Conservation (phyloP, 768 basidiomycete genomes). For the Leccinum variicolor region DNA sequence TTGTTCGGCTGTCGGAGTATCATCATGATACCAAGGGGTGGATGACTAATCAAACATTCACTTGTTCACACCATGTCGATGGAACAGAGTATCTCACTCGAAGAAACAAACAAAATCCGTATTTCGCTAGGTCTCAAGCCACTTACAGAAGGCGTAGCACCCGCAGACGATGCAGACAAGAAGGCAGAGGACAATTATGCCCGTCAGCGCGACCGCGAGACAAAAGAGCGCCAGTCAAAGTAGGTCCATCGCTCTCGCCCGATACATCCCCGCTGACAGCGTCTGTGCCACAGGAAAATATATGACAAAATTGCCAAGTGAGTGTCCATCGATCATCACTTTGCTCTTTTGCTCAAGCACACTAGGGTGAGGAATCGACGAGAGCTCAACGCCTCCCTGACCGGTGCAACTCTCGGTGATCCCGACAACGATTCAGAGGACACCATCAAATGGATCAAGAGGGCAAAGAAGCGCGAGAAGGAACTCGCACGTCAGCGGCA, state of each 20-base stretch:
- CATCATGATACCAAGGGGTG: too few relatives aligned
- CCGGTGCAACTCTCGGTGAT: slow-evolving; percentile 90
- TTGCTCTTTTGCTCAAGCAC: slow-evolving; percentile 37
- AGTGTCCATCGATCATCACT: slow-evolving; percentile 40
- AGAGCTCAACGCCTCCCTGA: slow-evolving; percentile 89
- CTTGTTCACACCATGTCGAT: slow-evolving; percentile 49
- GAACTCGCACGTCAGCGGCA: slow-evolving; percentile 82
- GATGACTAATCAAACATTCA: slow-evolving; percentile 11
- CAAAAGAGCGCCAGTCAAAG: slow-evolving; percentile 74
- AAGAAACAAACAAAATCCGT: slow-evolving; percentile 96
- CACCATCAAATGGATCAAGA: slow-evolving; percentile 88
- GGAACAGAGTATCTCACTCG: slow-evolving; percentile 88
- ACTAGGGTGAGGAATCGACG: slow-evolving; percentile 87
- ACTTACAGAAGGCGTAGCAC: slow-evolving; percentile 74
- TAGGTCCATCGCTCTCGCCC: slow-evolving; percentile 38
- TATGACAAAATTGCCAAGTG: slow-evolving; percentile 83
- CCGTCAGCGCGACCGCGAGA: slow-evolving; percentile 63
- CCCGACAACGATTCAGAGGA: slow-evolving; percentile 75
- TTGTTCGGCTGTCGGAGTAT: slow-evolving; percentile 6
- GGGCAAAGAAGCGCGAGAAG: slow-evolving; percentile 86
- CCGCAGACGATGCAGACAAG: slow-evolving; percentile 73
- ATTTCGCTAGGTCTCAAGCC: slow-evolving; percentile 92
- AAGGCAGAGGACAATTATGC: slow-evolving; percentile 87
- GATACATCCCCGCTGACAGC: slow-evolving; percentile 16
- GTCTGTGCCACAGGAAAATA: slow-evolving; percentile 50